Conservation (phyloP, 495 filamentous ascomycete genomes). For the Aspergillus steynii region DNA sequence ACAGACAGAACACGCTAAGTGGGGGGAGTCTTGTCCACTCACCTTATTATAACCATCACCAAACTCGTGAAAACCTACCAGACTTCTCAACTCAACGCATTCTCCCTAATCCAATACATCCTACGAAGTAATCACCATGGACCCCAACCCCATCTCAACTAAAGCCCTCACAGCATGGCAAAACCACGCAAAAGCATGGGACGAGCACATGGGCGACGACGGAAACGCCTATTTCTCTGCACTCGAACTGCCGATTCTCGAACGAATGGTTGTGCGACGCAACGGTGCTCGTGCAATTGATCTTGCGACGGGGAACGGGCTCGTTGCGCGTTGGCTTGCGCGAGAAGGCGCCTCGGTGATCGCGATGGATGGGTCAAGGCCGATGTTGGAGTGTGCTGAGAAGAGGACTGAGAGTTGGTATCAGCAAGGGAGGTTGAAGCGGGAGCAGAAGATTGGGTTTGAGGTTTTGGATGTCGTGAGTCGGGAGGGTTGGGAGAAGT, state of each 20-base stretch:
- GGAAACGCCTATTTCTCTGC: conserved; percentile 16
- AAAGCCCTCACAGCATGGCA: background rate
- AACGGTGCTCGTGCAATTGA: conserved; percentile 7
- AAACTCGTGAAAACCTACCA: too few species aligned
- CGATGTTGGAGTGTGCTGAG: conserved; percentile 10
- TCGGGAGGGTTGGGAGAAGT: background rate
- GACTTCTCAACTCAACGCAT: background rate
- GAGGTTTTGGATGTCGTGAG: conserved; percentile 6
- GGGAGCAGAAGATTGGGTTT: conserved; percentile 10
- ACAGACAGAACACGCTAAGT: background rate
- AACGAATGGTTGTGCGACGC: conserved; percentile 1
- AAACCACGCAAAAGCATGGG: conserved; percentile 14
- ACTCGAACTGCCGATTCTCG: conserved; percentile 12
- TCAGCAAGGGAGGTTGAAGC: background rate
- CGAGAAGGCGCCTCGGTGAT: conserved; percentile 12
- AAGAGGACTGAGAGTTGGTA: conserved; percentile 3
- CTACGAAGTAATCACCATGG: background rate
- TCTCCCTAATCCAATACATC: too few species aligned
- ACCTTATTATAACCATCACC: background rate
- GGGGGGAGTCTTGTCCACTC: too few species aligned
- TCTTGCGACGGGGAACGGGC: conserved; percentile 19
- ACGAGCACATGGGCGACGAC: conserved; percentile 28
- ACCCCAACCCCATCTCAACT: background rate
- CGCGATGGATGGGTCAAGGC: conserved; percentile 10
- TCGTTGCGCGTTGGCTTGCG: conserved; percentile 17